These are phyloP conservation scores for Metarhizium rileyi DNA, from an alignment of 2,329 filamentous ascomycete species.

Conservation along the genomic window DNA sequence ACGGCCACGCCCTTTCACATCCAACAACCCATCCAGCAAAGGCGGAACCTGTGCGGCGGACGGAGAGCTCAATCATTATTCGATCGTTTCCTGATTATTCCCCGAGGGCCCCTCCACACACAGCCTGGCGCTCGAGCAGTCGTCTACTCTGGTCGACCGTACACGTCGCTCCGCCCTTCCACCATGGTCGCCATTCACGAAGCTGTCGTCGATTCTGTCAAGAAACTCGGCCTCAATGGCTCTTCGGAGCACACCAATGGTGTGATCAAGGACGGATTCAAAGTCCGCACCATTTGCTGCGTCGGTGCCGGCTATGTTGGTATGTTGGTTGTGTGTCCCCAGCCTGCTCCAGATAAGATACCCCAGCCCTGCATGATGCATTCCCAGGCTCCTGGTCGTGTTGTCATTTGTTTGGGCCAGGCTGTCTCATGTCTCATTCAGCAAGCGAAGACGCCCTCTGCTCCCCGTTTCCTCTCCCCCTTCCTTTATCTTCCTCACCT, in stretches of 20 bases:
- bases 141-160: no score
- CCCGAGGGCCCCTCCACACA: no score
- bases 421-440: no score
- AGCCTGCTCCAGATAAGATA: neutral
- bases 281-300: conserved; percentile 56
- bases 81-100: neutral
- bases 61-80: neutral
- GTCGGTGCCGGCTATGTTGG: conserved; percentile 69
- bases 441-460: no score
- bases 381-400: neutral
- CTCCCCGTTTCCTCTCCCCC: no score
- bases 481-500: no score
- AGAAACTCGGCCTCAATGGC: conserved; percentile 24
- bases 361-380: no score
- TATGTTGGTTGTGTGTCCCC: conserved; percentile 33
- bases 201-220: conserved; percentile 19
- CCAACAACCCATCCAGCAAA: no score
- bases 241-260: conserved; percentile 20
- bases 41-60: no score
- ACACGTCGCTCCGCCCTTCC: neutral
- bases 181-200: conserved; percentile 16
- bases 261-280: conserved; percentile 17
- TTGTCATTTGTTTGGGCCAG: neutral
- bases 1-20: neutral
- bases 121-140: no score